Evolutionary conservation across 1,284 basidiomycete genomes (phyloP).

Genomic region (Ceratobasidium sp.): DNA sequence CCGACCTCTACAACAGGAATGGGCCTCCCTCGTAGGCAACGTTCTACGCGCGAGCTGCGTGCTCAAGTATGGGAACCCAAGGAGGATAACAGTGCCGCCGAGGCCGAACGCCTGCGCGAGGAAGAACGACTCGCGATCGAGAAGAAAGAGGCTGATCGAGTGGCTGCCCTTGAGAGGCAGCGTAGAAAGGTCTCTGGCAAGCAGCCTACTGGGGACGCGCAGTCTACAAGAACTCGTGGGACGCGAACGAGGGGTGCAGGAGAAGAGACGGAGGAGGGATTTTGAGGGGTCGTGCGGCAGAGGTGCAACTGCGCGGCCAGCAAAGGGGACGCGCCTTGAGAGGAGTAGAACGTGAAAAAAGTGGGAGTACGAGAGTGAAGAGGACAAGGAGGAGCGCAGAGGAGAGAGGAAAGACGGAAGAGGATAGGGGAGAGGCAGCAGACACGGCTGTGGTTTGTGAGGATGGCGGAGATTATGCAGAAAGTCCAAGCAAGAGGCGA

Average conservation of each 20-base stretch:
- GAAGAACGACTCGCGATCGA: slow-evolving; percentile 23
- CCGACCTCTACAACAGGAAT: slow-evolving; percentile 38
- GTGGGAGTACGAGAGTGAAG: background rate
- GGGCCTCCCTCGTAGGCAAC: slow-evolving; percentile 34
- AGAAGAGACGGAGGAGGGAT: slow-evolving; percentile 7
- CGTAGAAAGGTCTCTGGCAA: slow-evolving; percentile 35
- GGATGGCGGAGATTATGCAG: background rate
- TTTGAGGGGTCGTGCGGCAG: slow-evolving; percentile 29
- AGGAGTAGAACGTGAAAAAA: slow-evolving; percentile 26
- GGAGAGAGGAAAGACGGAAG: background rate
- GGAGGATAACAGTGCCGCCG: slow-evolving; percentile 34
- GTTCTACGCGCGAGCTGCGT: slow-evolving; percentile 34
- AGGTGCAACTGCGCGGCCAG: slow-evolving; percentile 31
- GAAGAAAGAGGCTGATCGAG: slow-evolving; percentile 34
- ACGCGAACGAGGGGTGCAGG: background rate
- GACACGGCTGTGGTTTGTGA: background rate
- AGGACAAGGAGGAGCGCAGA: background rate
- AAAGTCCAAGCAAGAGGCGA: slow-evolving; percentile 23
- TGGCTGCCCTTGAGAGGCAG: slow-evolving; percentile 28
- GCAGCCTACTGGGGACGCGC: slow-evolving; percentile 6
- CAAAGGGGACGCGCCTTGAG: slow-evolving; percentile 38
- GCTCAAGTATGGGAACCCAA: slow-evolving; percentile 40
- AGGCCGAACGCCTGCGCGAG: slow-evolving; percentile 33
- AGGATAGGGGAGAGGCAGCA: background rate
- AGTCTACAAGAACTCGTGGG: background rate